A percentile compares a stretch with the other conserved stretches of the same genome.
Conservation (phyloP, 805 yeast genomes). For the Candida ficus region DNA sequence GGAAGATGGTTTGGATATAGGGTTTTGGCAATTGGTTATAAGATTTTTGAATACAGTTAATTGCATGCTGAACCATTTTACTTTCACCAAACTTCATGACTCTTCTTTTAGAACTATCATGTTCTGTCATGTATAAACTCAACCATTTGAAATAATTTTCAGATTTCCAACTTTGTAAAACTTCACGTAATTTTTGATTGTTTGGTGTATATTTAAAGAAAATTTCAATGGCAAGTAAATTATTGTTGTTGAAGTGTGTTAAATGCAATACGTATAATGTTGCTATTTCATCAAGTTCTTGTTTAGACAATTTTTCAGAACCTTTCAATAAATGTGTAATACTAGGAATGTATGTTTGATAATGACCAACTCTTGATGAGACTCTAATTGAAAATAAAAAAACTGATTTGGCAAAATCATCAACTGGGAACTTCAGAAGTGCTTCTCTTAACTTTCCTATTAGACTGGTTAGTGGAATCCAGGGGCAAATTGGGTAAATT, state of each 20-base stretch:
- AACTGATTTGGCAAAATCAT: conserved; percentile 41
- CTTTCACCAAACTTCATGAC: conserved; percentile 42
- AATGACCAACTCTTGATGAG: conserved; percentile 42
- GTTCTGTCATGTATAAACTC: conserved; percentile 18
- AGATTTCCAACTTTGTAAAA: conserved; percentile 28
- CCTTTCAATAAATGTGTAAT: conserved; percentile 31
- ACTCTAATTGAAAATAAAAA: conserved; percentile 45
- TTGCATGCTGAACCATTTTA: conserved; percentile 29
- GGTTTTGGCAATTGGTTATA: conserved; percentile 31
- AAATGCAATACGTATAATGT: conserved; percentile 40
- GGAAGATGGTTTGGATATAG: conserved; percentile 13
- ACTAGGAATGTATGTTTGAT: conserved; percentile 55
- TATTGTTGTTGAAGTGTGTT: conserved; percentile 21
- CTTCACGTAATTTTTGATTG: conserved; percentile 31
- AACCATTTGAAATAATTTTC: conserved; percentile 31
- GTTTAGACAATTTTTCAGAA: conserved; percentile 16
- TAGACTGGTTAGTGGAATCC: not conserved
- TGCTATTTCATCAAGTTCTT: conserved; percentile 37
- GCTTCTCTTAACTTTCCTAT: conserved; percentile 54
- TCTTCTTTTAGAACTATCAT: conserved; percentile 10
- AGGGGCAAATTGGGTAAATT: not conserved
- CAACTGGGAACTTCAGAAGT: conserved; percentile 33
- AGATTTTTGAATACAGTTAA: conserved; percentile 30
- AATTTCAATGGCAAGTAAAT: conserved; percentile 14
- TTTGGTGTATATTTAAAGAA: conserved; percentile 25